phyloP scores from a whole-genome alignment of 305 asterid species.

The Salvia sclarea region DNA sequence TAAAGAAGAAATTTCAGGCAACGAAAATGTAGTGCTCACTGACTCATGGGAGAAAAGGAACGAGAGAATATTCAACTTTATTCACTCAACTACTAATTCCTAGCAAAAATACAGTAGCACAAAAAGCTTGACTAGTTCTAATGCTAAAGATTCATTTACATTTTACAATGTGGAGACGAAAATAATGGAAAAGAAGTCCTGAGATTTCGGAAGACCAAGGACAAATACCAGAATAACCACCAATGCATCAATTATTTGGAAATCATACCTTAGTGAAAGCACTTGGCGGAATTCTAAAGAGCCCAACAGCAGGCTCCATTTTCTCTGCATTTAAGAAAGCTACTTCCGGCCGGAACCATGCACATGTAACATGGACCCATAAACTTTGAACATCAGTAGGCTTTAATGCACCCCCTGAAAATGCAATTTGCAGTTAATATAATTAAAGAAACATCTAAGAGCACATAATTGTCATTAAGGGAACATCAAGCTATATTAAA shows the following conservation, averaged over 20 bases:
- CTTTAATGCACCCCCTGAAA: conserved; percentile 94
- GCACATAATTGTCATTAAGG: conserved; percentile 12
- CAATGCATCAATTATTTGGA: conserved; percentile 26
- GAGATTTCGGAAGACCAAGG: conserved; percentile 22
- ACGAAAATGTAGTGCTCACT: not conserved
- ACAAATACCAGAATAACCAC: conserved; percentile 21
- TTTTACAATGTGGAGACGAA: conserved; percentile 12
- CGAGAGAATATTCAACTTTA: not conserved
- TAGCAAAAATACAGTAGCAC: conserved; percentile 12
- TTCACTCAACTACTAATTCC: conserved; percentile 13
- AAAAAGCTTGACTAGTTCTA: conserved; percentile 14
- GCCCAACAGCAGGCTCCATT: conserved; percentile 96
- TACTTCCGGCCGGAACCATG: conserved; percentile 95
- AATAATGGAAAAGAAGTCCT: not conserved
- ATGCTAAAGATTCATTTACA: conserved; percentile 19
- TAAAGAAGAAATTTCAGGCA: not conserved
- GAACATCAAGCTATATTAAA: conserved; percentile 26
- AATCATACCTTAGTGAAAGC: conserved; percentile 70
- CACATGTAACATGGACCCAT: conserved; percentile 99
- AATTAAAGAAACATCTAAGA: conserved; percentile 13
- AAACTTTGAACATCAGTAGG: conserved; percentile 78
- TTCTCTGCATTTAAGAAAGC: conserved; percentile 66
- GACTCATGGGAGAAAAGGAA: conserved; percentile 10
- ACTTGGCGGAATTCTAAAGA: conserved; percentile 67
- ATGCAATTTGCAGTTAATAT: conserved; percentile 32